Conservation (phyloP, 1,284 basidiomycete species). For the Tilletia walkeri region DNA sequence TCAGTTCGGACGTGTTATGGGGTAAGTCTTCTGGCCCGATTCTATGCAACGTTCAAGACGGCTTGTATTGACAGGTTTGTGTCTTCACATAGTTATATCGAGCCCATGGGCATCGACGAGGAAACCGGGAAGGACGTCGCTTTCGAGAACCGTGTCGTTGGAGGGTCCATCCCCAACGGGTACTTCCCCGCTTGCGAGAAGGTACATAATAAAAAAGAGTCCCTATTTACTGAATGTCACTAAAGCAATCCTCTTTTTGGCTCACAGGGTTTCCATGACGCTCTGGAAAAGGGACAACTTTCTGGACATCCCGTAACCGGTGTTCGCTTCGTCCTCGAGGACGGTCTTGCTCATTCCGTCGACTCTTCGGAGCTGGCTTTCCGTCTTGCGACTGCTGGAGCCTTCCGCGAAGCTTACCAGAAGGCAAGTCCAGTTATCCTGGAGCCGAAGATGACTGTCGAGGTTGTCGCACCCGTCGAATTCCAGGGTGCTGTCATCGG, state of each 20-base stretch:
- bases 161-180: conserved; percentile 83
- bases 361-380: conserved; percentile 98
- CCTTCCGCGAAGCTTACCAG: conserved; percentile 86
- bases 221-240: background rate
- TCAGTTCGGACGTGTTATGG: conserved; percentile 90
- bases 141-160: conserved; percentile 87
- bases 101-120: conserved; percentile 79
- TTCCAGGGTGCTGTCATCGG: conserved; percentile 98
- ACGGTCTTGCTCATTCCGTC: conserved; percentile 89
- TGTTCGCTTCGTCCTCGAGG: conserved; percentile 82
- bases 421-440: conserved; percentile 78
- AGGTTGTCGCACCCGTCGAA: conserved; percentile 91
- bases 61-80: background rate
- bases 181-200: conserved; percentile 96
- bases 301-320: conserved; percentile 87
- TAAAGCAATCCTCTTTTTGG: background rate
- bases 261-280: conserved; percentile 85
- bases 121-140: conserved; percentile 81
- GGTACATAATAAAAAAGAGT: conserved; percentile 58
- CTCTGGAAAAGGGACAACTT: conserved; percentile 83
- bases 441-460: conserved; percentile 98
- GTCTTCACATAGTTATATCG: conserved; percentile 61
- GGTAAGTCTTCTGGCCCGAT: conserved; percentile 57
- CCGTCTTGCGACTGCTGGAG: conserved; percentile 81
- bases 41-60: background rate